Evolutionary conservation across 2,329 filamentous ascomycete species (phyloP), one percentile per base, ranked within the genome.

Genomic region (Ceratocystis papillata): DNA sequence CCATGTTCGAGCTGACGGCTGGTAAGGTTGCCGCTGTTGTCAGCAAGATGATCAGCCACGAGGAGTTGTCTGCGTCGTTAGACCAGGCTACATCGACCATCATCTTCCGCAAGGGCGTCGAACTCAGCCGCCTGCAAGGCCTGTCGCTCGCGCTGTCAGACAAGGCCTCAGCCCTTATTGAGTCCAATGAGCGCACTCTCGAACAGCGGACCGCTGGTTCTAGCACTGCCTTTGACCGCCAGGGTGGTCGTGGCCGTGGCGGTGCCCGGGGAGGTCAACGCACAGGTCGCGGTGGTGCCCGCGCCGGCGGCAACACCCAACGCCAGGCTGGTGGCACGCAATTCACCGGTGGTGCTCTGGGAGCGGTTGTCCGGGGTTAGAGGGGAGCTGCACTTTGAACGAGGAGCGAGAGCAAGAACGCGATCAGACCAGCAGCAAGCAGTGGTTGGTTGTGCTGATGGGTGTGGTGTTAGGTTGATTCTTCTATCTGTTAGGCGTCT

Each of bases 41-140:
- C 73, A 96, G 90, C 83, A 96, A 96, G 81, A 99, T 99, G 94
- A 97, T 99, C 77, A 96, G 91, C 73, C 94, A 99, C 80, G 94
- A 99, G 78, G 94, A 99, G 78, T 87, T 99, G 62, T 90, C 89
- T 8, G 94, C 94, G 55, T 95, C 94, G 46, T 85, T 99, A 33
- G 95, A 99, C 80, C 94, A 99, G 79, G 93, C 99, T 78, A 96
- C 95, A 73, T 87, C 89, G 71, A 95, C 90, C 63, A 90, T 99
- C 77, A 94, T 97, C 79, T 99, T 99, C 89, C 88, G 94, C 77
- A 97, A 99, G 86, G 95, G 94, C 68, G 94, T 99, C 69, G 95
- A 99, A 82, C 85, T 99, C 70, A 96, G 90, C 74, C 87, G 95
- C 72, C 85, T 99, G 70, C 94, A 99, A 79, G 96, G 90, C 76